phyloP scores from a whole-genome alignment of 768 basidiomycete genomes.

The Exsudoporus frostii region DNA sequence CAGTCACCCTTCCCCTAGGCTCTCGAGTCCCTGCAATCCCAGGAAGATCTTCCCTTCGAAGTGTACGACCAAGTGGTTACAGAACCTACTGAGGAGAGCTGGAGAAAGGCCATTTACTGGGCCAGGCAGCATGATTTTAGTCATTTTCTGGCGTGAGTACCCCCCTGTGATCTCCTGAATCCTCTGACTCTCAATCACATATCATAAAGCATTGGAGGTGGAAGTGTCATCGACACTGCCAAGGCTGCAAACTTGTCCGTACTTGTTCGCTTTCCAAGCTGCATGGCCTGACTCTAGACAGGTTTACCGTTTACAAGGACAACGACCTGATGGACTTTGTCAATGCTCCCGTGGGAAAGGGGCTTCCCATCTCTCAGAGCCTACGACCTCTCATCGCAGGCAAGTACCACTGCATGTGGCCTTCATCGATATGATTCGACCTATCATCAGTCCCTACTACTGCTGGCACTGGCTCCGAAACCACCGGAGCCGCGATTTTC shows the following conservation, averaged over 20 bases:
- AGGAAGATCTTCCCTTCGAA: constrained; percentile 74
- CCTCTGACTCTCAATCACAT: background rate
- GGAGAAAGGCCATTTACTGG: constrained; percentile 86
- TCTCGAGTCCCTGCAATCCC: constrained; percentile 73
- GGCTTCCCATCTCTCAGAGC: constrained; percentile 70
- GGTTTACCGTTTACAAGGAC: constrained; percentile 89
- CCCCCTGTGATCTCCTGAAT: background rate
- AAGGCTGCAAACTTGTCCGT: constrained; percentile 88
- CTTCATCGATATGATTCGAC: background rate
- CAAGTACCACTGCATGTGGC: constrained; percentile 15
- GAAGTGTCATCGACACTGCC: constrained; percentile 92
- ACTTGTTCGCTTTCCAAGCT: background rate
- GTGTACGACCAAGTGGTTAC: constrained; percentile 79
- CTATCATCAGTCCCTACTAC: constrained; percentile 56
- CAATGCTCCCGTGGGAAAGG: constrained; percentile 94
- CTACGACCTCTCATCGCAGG: constrained; percentile 86
- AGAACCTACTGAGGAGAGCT: constrained; percentile 91
- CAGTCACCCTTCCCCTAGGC: constrained; percentile 43
- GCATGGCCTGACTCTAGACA: constrained; percentile 27
- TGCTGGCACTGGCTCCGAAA: constrained; percentile 90
- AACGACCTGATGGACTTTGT: constrained; percentile 94
- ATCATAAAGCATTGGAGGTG: constrained; percentile 75
- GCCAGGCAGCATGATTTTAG: constrained; percentile 83
- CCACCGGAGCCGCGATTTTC: constrained; percentile 91
- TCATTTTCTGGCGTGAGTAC: constrained; percentile 82